Conservation (phyloP, 345 rosid genomes). For the Citrus inodora region DNA sequence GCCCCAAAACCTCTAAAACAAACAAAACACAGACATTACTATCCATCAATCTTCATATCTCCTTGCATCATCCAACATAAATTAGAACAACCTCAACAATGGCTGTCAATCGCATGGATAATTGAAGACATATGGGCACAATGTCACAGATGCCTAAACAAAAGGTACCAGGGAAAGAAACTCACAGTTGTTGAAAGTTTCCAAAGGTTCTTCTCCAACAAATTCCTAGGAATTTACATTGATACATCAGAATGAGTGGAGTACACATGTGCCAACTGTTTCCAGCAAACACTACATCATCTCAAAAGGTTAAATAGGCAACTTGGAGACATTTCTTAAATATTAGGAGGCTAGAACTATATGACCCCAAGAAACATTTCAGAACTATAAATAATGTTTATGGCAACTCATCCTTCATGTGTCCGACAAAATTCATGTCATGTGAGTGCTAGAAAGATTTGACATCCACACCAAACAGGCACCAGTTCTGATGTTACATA, state of each 20-base stretch:
- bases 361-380: not conserved
- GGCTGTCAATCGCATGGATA: not conserved
- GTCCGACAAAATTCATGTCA: not conserved
- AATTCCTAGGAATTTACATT: not conserved
- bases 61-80: not conserved
- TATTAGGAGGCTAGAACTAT: not conserved
- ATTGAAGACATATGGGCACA: not conserved
- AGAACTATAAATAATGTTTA: not conserved
- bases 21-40: not conserved
- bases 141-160: not conserved
- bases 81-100: not conserved
- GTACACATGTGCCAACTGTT: not conserved
- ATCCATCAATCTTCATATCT: not conserved
- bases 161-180: not conserved
- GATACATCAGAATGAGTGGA: not conserved
- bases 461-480: not conserved
- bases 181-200: not conserved
- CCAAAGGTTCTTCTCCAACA: not conserved
- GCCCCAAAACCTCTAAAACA: not conserved
- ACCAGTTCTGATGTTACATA: not conserved
- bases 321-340: not conserved
- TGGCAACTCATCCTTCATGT: not conserved
- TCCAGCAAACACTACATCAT: not conserved
- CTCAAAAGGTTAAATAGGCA: not conserved
- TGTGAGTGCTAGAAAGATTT: not conserved